Conservation (phyloP, 73 alveolate species). For the Tetrahymena elliotti region DNA sequence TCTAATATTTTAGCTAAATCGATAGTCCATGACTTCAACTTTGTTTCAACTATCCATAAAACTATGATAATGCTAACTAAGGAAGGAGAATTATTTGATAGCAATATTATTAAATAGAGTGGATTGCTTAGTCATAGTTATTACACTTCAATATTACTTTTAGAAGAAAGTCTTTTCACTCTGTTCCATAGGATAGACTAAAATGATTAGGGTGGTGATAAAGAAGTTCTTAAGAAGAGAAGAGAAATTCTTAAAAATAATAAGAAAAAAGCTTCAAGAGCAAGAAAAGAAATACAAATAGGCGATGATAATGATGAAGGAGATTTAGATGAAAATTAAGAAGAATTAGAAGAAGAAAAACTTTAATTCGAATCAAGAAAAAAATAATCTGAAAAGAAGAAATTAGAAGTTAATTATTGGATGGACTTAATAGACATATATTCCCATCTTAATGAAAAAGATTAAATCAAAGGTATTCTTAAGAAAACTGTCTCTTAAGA, state of each 20-base stretch:
- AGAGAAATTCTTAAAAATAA: neutral
- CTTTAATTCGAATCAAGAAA: neutral
- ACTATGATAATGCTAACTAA: neutral
- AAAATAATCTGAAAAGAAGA: neutral
- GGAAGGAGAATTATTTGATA: neutral
- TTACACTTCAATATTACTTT: neutral
- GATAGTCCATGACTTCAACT: neutral
- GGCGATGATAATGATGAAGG: neutral
- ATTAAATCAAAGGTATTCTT: constrained; percentile 20
- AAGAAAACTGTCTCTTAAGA: neutral
- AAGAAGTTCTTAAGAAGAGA: neutral
- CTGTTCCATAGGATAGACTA: neutral
- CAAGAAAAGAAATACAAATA: neutral
- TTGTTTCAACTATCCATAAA: neutral
- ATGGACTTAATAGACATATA: constrained; percentile 36
- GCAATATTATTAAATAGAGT: neutral
- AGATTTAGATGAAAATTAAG: constrained; percentile 8
- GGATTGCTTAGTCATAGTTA: neutral
- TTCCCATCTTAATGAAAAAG: constrained; percentile 10
- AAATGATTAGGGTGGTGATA: neutral
- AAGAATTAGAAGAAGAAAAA: neutral
- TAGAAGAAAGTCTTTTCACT: neutral
- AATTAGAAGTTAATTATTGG: neutral
- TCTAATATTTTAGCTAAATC: neutral
- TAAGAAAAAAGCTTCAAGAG: neutral